These are phyloP conservation scores for Chaetomium tenue DNA, from an alignment of 495 filamentous ascomycete genomes.

Conservation along the genomic window DNA sequence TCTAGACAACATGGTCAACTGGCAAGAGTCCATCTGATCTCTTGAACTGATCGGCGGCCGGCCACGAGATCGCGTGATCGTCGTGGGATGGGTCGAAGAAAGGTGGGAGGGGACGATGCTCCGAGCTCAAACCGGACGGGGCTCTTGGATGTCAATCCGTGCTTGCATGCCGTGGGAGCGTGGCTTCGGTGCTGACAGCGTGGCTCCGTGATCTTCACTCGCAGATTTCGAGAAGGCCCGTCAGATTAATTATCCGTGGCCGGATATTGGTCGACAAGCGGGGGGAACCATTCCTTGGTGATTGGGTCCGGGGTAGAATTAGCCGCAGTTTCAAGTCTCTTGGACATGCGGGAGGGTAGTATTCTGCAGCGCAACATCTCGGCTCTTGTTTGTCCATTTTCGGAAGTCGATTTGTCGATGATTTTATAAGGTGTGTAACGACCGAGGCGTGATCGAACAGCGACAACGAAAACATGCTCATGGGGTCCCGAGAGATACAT, in stretches of 20 bases:
- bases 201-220: conserved; percentile 34
- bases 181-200: conserved; percentile 23
- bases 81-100: conserved; percentile 21
- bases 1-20: too few species aligned
- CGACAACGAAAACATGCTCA: background rate
- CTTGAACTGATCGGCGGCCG: conserved; percentile 24
- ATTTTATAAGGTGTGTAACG: background rate
- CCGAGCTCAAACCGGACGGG: conserved; percentile 26
- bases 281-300: conserved; percentile 18
- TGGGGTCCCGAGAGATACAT: background rate
- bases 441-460: background rate
- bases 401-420: conserved; percentile 22
- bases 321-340: conserved; percentile 40
- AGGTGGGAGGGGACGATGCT: conserved; percentile 5
- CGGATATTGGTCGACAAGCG: conserved; percentile 24
- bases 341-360: conserved; percentile 26
- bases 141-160: conserved; percentile 24
- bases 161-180: conserved; percentile 25
- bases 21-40: background rate
- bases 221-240: conserved; percentile 37
- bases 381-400: conserved; percentile 30
- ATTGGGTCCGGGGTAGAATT: conserved; percentile 36
- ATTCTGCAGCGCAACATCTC: conserved; percentile 27
- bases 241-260: conserved; percentile 35
- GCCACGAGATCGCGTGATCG: conserved; percentile 27